These are phyloP conservation scores for Achaetomiella virescens DNA, from an alignment of 495 filamentous ascomycete genomes.

Conservation along the genomic window DNA sequence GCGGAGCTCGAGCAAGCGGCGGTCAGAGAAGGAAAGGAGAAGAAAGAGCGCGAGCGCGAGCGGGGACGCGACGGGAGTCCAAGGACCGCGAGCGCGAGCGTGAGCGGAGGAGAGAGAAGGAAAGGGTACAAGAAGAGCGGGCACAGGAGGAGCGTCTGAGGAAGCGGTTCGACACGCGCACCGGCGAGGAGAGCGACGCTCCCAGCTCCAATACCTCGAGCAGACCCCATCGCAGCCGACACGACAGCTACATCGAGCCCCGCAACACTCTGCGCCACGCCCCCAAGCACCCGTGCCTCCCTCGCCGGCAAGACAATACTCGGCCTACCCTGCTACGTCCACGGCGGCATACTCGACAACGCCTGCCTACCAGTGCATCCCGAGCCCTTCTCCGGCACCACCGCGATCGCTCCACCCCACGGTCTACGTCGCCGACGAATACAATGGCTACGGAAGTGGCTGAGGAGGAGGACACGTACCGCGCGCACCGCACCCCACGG, in stretches of 20 bases:
- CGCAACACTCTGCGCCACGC: constrained; percentile 26
- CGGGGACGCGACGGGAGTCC: constrained; percentile 10
- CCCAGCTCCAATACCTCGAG: constrained; percentile 23
- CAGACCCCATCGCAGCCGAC: constrained; percentile 19
- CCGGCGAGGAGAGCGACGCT: constrained; percentile 27
- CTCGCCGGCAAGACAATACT: constrained; percentile 10
- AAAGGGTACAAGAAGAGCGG: constrained; percentile 6
- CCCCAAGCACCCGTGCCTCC: constrained; percentile 16
- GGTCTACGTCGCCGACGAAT: constrained; percentile 21
- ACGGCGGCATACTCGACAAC: constrained; percentile 11
- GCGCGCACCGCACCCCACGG: constrained; percentile 5
- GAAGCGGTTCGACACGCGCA: constrained; percentile 21
- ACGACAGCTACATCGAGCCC: constrained; percentile 34
- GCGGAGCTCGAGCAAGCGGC: constrained; percentile 24
- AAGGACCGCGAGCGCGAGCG: constrained; percentile 14
- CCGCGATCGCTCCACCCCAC: constrained; percentile 22
- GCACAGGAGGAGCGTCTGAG: constrained; percentile 25
- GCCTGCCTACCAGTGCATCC: constrained; percentile 18
- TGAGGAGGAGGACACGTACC: constrained; percentile 16
- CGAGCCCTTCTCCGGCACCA: constrained; percentile 8
- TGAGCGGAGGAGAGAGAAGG: constrained; percentile 20
- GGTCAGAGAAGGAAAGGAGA: constrained; percentile 20
- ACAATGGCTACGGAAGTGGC: constrained; percentile 6
- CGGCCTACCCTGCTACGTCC: constrained; percentile 13
- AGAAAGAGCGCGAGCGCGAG: constrained; percentile 20